Evolutionary conservation across 441 rosid genomes (phyloP).

Genomic region (Adansonia grandidieri): DNA sequence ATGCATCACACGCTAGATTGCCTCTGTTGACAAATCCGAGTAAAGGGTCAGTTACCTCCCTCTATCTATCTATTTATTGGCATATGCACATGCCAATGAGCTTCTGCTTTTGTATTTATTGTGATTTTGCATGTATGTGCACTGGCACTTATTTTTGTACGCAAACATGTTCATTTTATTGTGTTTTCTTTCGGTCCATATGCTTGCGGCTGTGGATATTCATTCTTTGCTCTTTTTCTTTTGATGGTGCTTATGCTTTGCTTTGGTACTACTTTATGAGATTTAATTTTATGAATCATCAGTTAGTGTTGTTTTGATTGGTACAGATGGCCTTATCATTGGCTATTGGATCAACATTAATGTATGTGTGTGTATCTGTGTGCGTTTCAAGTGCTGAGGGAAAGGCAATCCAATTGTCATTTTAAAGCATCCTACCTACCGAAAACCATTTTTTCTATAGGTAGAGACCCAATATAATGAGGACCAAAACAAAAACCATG

Average conservation of each 20-base stretch:
- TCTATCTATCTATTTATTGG: background rate
- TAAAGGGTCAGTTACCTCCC: conserved; percentile 51
- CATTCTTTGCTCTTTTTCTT: background rate
- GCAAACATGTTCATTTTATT: background rate
- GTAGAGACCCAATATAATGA: background rate
- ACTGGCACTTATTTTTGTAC: background rate
- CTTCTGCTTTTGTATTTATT: conserved; percentile 1
- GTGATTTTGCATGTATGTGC: conserved; percentile 5
- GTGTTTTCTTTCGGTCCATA: background rate
- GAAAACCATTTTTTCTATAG: background rate
- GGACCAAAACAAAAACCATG: background rate
- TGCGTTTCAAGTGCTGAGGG: background rate
- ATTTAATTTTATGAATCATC: conserved; percentile 3
- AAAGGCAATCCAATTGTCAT: background rate
- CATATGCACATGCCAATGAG: background rate
- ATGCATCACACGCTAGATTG: conserved; percentile 45
- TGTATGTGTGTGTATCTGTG: background rate
- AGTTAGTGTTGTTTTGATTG: background rate
- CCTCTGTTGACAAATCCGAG: conserved; percentile 38
- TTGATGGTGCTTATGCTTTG: background rate
- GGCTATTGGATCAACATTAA: background rate
- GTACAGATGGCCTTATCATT: background rate
- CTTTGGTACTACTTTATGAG: background rate
- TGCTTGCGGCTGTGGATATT: background rate
- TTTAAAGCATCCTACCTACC: background rate